Base-by-base conservation (phyloP, 1,139 yeast genomes). In the Geotrichum australiense region DNA sequence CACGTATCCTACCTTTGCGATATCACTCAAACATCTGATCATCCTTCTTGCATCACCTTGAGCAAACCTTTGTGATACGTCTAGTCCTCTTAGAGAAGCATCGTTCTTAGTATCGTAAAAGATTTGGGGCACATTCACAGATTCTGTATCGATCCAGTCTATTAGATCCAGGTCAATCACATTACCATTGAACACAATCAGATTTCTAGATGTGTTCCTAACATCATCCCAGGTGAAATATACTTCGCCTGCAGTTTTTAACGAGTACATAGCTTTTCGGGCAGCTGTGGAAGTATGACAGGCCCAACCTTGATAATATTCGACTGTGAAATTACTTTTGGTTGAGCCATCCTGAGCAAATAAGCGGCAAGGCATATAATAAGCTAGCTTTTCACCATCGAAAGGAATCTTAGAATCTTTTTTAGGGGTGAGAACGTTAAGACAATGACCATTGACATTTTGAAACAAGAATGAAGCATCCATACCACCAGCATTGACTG, bases 341-440 rank as follows among this genome's bases (percentile, higher is more conserved):
- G 82, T 61, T 2, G 89, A 70, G 4, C 95, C 95, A 61, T 84
- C 83, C 53, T 75, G 80, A 37, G 69, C 64, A 47, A 79, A 69
- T 37, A 82, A 51, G 53, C 78, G 78, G 66, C 98, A 91, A 3
- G 98, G 97, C 82, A 87, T 86, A 64, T 91, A 91, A 95, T 96
- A 89, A 7, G 95, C 97, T 51, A 91, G 59, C 37, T 80, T 78
- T 31, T 74, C 76, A 30, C 70, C 70, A 49, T 71, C 68, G 47
- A 68, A 64, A 0, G 96, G 96, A 46, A 89, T 87, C 0, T 79
- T 53, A 54, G 85, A 74, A 57, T 79, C 73, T 8, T 68, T 75
- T 50, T 75, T 75, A 35, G 97, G 94, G n/a, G 65, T 71, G 46
- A 91, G 81, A 45, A 91, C 68, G 21, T 79, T 81, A 60, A 78